Evolutionary conservation across 2,329 filamentous ascomycete species (phyloP), one percentile per base, ranked within the genome.

Genomic region (Fusarium staphyleae): DNA sequence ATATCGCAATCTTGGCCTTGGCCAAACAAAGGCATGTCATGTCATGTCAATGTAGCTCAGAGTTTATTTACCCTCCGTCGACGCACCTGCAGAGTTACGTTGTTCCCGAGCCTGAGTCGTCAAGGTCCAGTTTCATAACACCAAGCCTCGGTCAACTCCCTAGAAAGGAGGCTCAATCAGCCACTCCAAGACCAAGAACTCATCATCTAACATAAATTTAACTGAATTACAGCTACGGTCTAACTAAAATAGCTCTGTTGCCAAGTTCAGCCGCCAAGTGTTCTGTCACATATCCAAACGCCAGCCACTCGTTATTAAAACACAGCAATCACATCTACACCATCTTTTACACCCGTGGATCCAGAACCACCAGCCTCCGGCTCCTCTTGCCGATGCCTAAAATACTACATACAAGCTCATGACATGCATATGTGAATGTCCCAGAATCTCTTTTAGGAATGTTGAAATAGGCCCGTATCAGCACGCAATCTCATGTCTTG

Each of bases 131-230:
- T 7, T 10, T 34, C 9, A 12, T 19, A 39, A 50, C 12, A 24
- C 9, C 26, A 48, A 61, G 57, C 57, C 57, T 50, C 57, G 48
- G 50, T 45, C 40, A 57, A 55, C 55, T 50, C 40, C 37, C 45
- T 34, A 28, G 44, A 48, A 40, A 43, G 29, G 22, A 35, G 30
- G 32, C 16, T 36, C 24, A 37, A 12, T 12, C 26, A 47, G 41
- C 34, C 57, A 44, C 33, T 50, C 33, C 32, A 19, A n/a, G 29
- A 45, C 52, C 26, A 40, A 44, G 28, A 35, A 35, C 43, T 45
- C 29, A 43, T 46, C 47, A 61, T 60, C 55, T 26, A n/a, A n/a
- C n/a, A n/a, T n/a, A 34, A 16, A 22, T 43, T 10, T 33, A 24
- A 15, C 44, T 34, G 14, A 36, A 39, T 13, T 43, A 11, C 41